These are phyloP conservation scores for Iris pallida DNA, from an alignment of 116 monocot genomes.

Conservation along the genomic window DNA sequence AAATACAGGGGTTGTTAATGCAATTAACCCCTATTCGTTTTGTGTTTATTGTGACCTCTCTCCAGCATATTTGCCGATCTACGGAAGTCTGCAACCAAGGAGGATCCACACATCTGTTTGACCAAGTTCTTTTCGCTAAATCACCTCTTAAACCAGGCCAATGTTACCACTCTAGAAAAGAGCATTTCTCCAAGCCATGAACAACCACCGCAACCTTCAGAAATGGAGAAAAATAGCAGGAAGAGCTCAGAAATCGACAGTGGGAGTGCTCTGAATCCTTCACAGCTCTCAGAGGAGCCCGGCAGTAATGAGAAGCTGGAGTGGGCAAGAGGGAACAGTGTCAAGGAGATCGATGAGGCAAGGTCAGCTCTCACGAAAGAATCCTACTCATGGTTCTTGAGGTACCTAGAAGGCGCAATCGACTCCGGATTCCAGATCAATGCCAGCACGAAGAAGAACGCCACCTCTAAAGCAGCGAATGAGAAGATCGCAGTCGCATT, in stretches of 20 bases:
- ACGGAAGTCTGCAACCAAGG: slow-evolving; percentile 27
- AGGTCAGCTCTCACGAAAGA: slow-evolving; percentile 49
- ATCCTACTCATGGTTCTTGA: slow-evolving; percentile 70
- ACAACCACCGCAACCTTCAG: neutral
- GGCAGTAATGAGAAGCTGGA: slow-evolving; percentile 49
- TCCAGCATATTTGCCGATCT: slow-evolving; percentile 79
- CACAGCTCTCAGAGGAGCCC: slow-evolving; percentile 25
- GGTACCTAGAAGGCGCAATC: slow-evolving; percentile 61
- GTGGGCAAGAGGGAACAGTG: slow-evolving; percentile 58
- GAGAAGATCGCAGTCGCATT: slow-evolving; percentile 57
- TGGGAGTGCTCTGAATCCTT: slow-evolving; percentile 18
- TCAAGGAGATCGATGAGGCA: slow-evolving; percentile 61
- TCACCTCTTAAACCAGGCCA: slow-evolving; percentile 45
- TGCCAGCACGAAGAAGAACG: slow-evolving; percentile 19
- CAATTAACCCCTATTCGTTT: too few relatives aligned
- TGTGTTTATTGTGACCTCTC: neutral
- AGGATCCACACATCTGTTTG: slow-evolving; percentile 46
- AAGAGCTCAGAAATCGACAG: slow-evolving; percentile 14
- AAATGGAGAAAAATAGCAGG: slow-evolving; percentile 27
- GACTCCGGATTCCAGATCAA: slow-evolving; percentile 44
- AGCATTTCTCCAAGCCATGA: slow-evolving; percentile 14
- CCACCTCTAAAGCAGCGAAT: slow-evolving; percentile 32
- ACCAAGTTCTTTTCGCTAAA: slow-evolving; percentile 77
- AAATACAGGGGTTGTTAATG: too few relatives aligned
- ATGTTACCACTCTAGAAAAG: slow-evolving; percentile 11